Base-by-base conservation (phyloP, 805 yeast species). In the Millerozyma acaciae region DNA sequence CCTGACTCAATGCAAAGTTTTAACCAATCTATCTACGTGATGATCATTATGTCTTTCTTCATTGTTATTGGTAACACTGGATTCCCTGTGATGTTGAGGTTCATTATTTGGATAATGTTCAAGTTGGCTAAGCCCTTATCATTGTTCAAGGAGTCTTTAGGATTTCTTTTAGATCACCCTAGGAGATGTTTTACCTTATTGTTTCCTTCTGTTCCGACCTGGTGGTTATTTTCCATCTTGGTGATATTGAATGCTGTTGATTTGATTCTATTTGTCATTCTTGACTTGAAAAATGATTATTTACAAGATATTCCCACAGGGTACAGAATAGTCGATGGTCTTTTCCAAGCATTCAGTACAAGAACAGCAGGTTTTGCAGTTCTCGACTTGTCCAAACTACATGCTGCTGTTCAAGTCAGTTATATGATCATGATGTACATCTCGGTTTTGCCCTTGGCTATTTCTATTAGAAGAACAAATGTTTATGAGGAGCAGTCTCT, bases 371-470 rank as follows among this genome's bases (percentile, higher is more conserved):
- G 99, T 0, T 81, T 93, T 45, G 46, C 84, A 0, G 82, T 84
- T 24, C 75, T 89, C 16, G 78, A 82, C 52, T 59, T 93, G 24
- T 63, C 86, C 2, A 53, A 57, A 26, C 65, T 93, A 28, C 93
- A 88, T 50, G 93, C 97, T 0, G 93, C 96, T 0, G 85, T 90
- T 32, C 96, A 88, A 56, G 95, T 93, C 18, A 79, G 93, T 47
- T 93, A 93, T 55, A 73, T 87, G 79, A 73, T 93, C 39, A 90
- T 93, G 97, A 93, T 93, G 98, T 93, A 93, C 62, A 88, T 93
- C 17, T 90, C 97, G 10, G 97, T 90, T 27, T 69, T 89, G 53
- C 99, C 99, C 1, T 66, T 93, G 47, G 98, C 99, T 20, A 93
- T 93, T 43, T 86, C 96, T 23, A 88, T 93, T 42, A 78, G 99